phyloP scores from a whole-genome alignment of 805 yeast species.

The Nakazawaea wickerhamii region DNA sequence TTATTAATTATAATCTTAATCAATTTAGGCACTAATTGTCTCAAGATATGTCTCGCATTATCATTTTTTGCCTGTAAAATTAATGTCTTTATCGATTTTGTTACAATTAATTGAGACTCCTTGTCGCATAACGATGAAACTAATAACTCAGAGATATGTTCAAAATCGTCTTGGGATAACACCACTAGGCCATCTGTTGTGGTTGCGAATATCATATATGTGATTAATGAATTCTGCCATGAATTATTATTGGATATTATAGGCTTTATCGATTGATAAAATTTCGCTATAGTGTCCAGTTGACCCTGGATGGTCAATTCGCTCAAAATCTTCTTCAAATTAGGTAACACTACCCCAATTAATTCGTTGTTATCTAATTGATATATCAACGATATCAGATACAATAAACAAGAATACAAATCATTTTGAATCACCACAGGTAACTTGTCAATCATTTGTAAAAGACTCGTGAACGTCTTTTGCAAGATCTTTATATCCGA shows the following conservation, averaged over 20 bases:
- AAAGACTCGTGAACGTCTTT: slow-evolving; percentile 44
- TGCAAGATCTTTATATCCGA: slow-evolving; percentile 38
- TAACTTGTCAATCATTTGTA: slow-evolving; percentile 58
- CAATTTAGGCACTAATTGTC: slow-evolving; percentile 40
- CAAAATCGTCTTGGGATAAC: slow-evolving; percentile 29
- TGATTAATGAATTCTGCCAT: slow-evolving; percentile 34
- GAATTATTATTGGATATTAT: slow-evolving; percentile 17
- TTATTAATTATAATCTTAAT: slow-evolving; percentile 26
- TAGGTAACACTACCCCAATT: slow-evolving; percentile 47
- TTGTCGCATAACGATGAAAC: slow-evolving; percentile 30
- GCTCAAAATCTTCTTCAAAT: slow-evolving; percentile 39
- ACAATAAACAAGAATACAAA: slow-evolving; percentile 63
- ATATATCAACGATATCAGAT: slow-evolving; percentile 53
- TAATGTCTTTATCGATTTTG: slow-evolving; percentile 61
- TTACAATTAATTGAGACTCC: slow-evolving; percentile 32
- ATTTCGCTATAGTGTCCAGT: slow-evolving; percentile 25
- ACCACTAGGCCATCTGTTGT: slow-evolving; percentile 29
- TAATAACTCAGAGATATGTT: slow-evolving; percentile 28
- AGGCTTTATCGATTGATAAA: slow-evolving; percentile 32
- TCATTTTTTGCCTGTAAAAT: slow-evolving; percentile 31
- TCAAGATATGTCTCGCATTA: slow-evolving; percentile 33
- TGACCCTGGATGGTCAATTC: slow-evolving; percentile 26
- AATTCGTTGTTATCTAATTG: slow-evolving; percentile 36
- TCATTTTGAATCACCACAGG: slow-evolving; percentile 69
- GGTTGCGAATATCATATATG: slow-evolving; percentile 38